Conservation (phyloP, 805 yeast genomes). For the Komagataella phaffii region DNA sequence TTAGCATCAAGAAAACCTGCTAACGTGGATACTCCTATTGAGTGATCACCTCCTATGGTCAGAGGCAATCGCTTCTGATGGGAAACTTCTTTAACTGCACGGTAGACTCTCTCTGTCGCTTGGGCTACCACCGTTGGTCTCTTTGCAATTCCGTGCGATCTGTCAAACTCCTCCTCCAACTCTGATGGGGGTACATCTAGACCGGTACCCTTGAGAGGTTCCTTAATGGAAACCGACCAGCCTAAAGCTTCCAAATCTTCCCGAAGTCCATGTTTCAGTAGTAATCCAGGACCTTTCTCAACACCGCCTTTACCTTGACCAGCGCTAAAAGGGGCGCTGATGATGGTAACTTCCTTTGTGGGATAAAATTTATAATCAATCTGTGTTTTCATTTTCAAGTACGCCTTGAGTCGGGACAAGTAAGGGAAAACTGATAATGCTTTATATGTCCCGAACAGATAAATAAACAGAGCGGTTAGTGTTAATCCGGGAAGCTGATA, state of each 20-base stretch:
- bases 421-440: not conserved
- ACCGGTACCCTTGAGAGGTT: slow-evolving; percentile 33
- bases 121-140: slow-evolving; percentile 69
- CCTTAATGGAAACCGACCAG: slow-evolving; percentile 45
- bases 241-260: slow-evolving; percentile 52
- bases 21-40: slow-evolving; percentile 88
- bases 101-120: slow-evolving; percentile 50
- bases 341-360: slow-evolving; percentile 45
- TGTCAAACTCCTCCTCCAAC: slow-evolving; percentile 9
- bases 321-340: slow-evolving; percentile 88
- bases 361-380: slow-evolving; percentile 39
- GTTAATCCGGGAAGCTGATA: not conserved
- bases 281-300: slow-evolving; percentile 78
- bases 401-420: not conserved
- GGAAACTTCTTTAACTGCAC: slow-evolving; percentile 42
- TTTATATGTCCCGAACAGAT: not conserved
- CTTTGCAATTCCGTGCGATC: slow-evolving; percentile 28
- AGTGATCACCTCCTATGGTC: slow-evolving; percentile 94
- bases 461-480: not conserved
- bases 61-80: slow-evolving; percentile 45
- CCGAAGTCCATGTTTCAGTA: slow-evolving; percentile 60
- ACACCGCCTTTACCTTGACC: slow-evolving; percentile 94
- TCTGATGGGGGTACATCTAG: not conserved
- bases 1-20: slow-evolving; percentile 65
- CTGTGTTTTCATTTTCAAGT: not conserved